Percentiles rank a stretch among this genome's conserved stretches.
Conservation (phyloP, 257 asterid genomes). For the Petunia secreta region DNA sequence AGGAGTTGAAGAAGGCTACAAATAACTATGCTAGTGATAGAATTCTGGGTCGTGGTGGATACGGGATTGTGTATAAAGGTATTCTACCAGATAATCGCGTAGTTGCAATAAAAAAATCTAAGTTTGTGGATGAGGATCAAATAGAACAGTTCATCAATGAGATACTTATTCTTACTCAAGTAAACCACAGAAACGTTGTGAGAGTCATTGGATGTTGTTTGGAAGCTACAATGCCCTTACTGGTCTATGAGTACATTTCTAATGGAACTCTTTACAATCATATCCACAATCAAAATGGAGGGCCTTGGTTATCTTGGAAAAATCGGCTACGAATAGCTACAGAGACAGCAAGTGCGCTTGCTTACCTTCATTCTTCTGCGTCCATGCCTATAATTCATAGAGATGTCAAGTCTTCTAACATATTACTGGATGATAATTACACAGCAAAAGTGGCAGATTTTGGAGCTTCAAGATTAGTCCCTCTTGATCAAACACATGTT, state of each 20-base stretch:
- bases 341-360: constrained; percentile 52
- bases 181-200: constrained; percentile 63
- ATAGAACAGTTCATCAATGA: constrained; percentile 70
- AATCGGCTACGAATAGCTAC: constrained; percentile 48
- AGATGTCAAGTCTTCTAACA: constrained; percentile 63
- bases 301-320: constrained; percentile 57
- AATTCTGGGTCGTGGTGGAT: constrained; percentile 58
- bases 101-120: constrained; percentile 59
- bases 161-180: constrained; percentile 56
- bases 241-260: constrained; percentile 52
- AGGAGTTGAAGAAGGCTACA: constrained; percentile 45
- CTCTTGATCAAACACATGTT: constrained; percentile 52
- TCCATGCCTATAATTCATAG: constrained; percentile 55
- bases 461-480: constrained; percentile 62
- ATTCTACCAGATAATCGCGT: constrained; percentile 33
- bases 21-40: constrained; percentile 51
- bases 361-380: constrained; percentile 67
- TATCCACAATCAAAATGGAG: constrained; percentile 40
- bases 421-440: constrained; percentile 44
- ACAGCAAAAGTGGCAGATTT: constrained; percentile 63
- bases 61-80: constrained; percentile 56
- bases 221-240: constrained; percentile 53
- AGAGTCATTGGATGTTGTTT: constrained; percentile 61
- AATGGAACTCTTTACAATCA: constrained; percentile 50
- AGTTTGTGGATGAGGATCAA: constrained; percentile 49